Evolutionary conservation across 2,329 filamentous ascomycete species (phyloP), one percentile per base, ranked within the genome.

Genomic region (Cercospora sp.): DNA sequence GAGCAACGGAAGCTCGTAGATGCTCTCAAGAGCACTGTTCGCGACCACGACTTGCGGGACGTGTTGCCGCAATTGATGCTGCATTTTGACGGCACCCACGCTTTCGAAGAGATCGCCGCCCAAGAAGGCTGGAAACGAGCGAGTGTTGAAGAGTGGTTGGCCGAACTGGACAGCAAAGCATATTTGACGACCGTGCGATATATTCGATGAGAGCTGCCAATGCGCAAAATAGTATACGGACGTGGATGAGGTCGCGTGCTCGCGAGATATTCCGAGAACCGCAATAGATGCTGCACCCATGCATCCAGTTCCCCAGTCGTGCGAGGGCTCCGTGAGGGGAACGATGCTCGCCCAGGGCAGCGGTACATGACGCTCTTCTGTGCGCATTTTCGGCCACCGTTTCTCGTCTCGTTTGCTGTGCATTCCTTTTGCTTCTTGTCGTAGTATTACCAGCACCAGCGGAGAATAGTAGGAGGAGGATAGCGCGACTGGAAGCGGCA

Each of bases 51-150:
- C 67, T 79, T 91, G 13, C 84, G 87, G 51, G 85, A 88, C 66
- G 85, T 87, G 59, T 97, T 93, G 91, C 87, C 88, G 2, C 83
- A 86, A 55, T 88, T 97, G 74, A 86, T 90, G 74, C 92, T 91
- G 79, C 95, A 97, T 79, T 92, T 98, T 74, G 94, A 98, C 78
- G 95, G 95, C 0, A 87, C 86, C 66, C 89, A 91, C 76, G 90
- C 94, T 2, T 84, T 98, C 68, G 95, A 99, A 81, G 89, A 94
- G 74, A 91, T 99, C 72, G 88, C 91, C 1, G 82, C 95, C n/a
- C 86, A 90, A 66, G 93, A 97, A 80, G 91, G 91, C 5, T 86
- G 96, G 82, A 97, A 95, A 82, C 85, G 93, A 66, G 96, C 94
- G 81, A 78, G 82, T 51, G 85, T 88, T 3, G 82, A 80, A 80